Evolutionary conservation across 2,329 filamentous ascomycete genomes (phyloP).

Genomic region (Thermothelomyces thermophilus): DNA sequence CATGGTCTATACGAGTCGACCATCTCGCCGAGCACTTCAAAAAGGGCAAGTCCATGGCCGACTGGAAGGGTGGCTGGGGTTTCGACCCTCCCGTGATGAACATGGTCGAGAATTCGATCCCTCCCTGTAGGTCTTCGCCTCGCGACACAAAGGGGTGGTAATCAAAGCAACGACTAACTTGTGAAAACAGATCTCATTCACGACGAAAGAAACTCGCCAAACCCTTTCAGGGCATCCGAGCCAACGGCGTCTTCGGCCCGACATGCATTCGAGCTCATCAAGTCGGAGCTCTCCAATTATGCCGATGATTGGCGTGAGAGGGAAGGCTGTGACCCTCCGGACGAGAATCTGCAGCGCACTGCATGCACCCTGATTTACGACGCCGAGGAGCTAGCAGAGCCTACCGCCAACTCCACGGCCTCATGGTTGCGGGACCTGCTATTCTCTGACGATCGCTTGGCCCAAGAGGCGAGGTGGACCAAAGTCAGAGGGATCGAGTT

Average conservation of each 20-base stretch:
- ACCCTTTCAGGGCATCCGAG: conserved; percentile 46
- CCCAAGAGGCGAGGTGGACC: conserved; percentile 22
- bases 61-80: conserved; percentile 66
- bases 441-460: conserved; percentile 40
- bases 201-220: conserved; percentile 51
- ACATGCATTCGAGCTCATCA: conserved; percentile 57
- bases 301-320: conserved; percentile 39
- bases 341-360: conserved; percentile 50
- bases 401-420: conserved; percentile 32
- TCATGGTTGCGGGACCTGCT: conserved; percentile 56
- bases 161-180: conserved; percentile 18
- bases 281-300: conserved; percentile 51
- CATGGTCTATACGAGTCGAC: conserved; percentile 54
- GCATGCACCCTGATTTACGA: conserved; percentile 54
- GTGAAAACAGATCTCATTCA: conserved; percentile 52
- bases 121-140: conserved; percentile 50
- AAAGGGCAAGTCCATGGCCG: conserved; percentile 57
- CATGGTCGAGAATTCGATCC: conserved; percentile 61
- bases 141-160: background rate
- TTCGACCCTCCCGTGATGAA: conserved; percentile 55
- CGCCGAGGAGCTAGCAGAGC: conserved; percentile 41
- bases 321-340: conserved; percentile 37
- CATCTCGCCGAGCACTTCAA: conserved; percentile 64
- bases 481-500: conserved; percentile 40
- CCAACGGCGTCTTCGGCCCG: conserved; percentile 41